phyloP scores from a whole-genome alignment of 768 basidiomycete genomes.

The Austroboletus festivus region DNA sequence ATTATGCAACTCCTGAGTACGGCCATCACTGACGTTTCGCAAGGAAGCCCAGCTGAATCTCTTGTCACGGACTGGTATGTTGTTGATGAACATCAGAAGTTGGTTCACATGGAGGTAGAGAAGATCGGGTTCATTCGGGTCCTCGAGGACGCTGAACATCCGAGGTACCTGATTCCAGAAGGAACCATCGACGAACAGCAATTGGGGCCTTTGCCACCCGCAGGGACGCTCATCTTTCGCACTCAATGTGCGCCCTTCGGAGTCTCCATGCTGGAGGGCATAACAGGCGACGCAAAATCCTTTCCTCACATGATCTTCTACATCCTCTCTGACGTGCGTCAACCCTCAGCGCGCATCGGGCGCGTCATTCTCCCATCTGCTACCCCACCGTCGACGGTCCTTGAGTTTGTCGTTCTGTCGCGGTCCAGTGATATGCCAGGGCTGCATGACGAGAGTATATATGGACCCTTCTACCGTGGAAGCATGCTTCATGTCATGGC shows the following conservation, averaged over 20 bases:
- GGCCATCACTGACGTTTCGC: too few species aligned
- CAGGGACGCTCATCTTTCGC: constrained; percentile 25
- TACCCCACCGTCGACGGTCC: constrained; percentile 1
- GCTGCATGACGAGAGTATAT: constrained; percentile 10
- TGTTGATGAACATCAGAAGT: constrained; percentile 8
- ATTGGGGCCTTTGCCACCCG: constrained; percentile 1
- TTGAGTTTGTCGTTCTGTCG: constrained; percentile 23
- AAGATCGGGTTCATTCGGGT: neutral
- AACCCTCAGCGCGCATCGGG: constrained; percentile 2
- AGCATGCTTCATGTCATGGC: constrained; percentile 23
- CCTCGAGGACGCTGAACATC: neutral
- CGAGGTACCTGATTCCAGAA: constrained; percentile 4
- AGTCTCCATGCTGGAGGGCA: constrained; percentile 3
- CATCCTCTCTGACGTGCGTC: neutral
- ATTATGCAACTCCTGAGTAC: neutral
- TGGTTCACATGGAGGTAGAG: constrained; percentile 12
- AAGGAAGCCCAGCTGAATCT: constrained; percentile 9
- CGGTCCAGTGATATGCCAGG: neutral
- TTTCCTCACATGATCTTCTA: constrained; percentile 10
- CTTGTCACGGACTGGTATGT: constrained; percentile 18
- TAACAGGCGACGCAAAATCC: neutral
- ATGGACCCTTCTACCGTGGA: constrained; percentile 12
- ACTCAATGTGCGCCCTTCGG: constrained; percentile 14
- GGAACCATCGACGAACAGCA: neutral
- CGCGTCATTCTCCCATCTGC: constrained; percentile 16